These are phyloP conservation scores for Triadica sebifera DNA, from an alignment of 345 rosid genomes.

Conservation along the genomic window DNA sequence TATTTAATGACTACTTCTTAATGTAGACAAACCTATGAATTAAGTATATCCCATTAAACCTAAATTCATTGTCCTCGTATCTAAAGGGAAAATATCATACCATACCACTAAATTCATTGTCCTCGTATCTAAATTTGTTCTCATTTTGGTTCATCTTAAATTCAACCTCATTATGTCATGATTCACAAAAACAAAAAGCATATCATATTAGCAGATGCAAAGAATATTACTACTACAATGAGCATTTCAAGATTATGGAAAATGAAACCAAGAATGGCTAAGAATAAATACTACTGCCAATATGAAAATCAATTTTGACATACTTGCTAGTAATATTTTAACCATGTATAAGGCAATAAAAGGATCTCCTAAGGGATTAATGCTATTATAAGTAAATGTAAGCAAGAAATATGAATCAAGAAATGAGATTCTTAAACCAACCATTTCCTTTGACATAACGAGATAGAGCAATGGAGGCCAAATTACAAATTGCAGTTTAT, in stretches of 20 bases:
- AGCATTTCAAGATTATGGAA: neutral
- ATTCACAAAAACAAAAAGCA: conserved; percentile 9
- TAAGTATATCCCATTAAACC: neutral
- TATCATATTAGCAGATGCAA: neutral
- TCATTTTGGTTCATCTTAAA: conserved; percentile 83
- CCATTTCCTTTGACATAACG: conserved; percentile 42
- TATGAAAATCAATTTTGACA: neutral
- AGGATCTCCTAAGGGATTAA: too few species aligned
- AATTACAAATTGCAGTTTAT: conserved; percentile 52
- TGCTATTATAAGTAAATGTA: neutral
- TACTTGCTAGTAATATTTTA: too few species aligned
- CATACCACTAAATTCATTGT: conserved; percentile 71
- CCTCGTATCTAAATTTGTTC: conserved; percentile 52
- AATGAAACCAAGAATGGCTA: neutral
- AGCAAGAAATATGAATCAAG: neutral
- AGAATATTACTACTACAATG: neutral
- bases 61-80: conserved; percentile 60
- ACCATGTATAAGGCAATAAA: too few species aligned
- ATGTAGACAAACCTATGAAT: neutral
- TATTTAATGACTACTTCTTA: neutral
- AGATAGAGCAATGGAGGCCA: conserved; percentile 49
- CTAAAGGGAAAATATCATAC: conserved; percentile 35
- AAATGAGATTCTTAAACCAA: conserved; percentile 7
- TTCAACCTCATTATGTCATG: conserved; percentile 75
- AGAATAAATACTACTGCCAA: neutral